Evolutionary conservation across 2,329 filamentous ascomycete genomes (phyloP).

Genomic region (Exophiala alcalophila): DNA sequence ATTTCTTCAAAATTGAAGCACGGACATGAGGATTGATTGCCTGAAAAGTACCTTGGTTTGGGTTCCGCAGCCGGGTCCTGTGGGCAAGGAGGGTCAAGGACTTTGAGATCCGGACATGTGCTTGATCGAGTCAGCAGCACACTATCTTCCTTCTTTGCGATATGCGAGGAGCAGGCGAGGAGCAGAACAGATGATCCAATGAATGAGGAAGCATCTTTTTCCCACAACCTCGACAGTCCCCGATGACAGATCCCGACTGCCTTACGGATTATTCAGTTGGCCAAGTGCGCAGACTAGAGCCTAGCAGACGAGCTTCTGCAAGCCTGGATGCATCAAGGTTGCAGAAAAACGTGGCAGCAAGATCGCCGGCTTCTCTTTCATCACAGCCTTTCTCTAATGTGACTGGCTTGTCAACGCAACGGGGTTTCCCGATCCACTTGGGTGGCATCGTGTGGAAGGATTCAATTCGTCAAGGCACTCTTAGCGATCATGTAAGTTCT

Average conservation of each 20-base stretch:
- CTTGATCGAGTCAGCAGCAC: neutral
- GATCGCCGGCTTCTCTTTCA: slow-evolving; percentile 13
- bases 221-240: no score
- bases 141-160: neutral
- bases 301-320: no score
- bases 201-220: slow-evolving; percentile 1
- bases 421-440: slow-evolving; percentile 9
- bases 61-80: slow-evolving; percentile 17
- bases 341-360: slow-evolving; percentile 15
- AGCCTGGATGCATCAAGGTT: neutral
- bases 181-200: slow-evolving; percentile 6
- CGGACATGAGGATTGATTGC: slow-evolving; percentile 6
- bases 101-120: slow-evolving; percentile 1
- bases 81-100: slow-evolving; percentile 7
- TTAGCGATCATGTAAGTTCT: slow-evolving; percentile 8
- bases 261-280: no score
- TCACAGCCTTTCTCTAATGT: neutral
- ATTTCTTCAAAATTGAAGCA: slow-evolving; percentile 4
- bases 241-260: no score
- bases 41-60: slow-evolving; percentile 16
- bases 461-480: slow-evolving; percentile 9
- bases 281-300: slow-evolving; percentile 4
- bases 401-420: slow-evolving; percentile 11
- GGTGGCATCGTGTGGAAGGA: neutral
- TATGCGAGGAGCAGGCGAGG: neutral